phyloP scores from a whole-genome alignment of 2,329 filamentous ascomycete genomes.

The Monosporascus sp. region DNA sequence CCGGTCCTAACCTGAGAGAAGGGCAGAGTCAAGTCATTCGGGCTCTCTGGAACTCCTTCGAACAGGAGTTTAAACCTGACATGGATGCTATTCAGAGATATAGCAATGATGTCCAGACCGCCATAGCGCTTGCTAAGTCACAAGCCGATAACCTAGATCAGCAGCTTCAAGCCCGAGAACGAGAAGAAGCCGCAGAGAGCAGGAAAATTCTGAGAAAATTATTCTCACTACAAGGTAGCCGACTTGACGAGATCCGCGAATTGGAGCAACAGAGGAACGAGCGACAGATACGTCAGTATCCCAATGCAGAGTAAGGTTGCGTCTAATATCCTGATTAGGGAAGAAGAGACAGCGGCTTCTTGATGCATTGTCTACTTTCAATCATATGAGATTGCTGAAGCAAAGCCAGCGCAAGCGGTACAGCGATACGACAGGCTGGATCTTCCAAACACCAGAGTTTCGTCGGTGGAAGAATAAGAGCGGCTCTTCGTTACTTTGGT shows the following conservation, averaged over 20 bases:
- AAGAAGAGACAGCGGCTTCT: slow-evolving; percentile 18
- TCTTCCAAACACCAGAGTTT: not conserved
- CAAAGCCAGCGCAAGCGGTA: slow-evolving; percentile 23
- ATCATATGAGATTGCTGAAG: slow-evolving; percentile 20
- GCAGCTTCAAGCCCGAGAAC: slow-evolving; percentile 14
- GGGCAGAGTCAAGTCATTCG: slow-evolving; percentile 13
- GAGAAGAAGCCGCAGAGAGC: slow-evolving; percentile 7
- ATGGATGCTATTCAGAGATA: slow-evolving; percentile 12
- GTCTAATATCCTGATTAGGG: not conserved
- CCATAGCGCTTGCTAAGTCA: slow-evolving; percentile 21
- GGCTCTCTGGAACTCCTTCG: slow-evolving; percentile 22
- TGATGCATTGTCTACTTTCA: slow-evolving; percentile 20
- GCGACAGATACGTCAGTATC: not conserved
- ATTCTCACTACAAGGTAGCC: not conserved
- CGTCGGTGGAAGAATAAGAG: slow-evolving; percentile 17
- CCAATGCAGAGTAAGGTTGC: not conserved
- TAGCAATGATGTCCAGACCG: slow-evolving; percentile 17
- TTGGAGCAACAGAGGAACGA: not conserved
- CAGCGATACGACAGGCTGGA: slow-evolving; percentile 17
- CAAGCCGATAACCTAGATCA: slow-evolving; percentile 17
- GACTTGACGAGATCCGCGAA: slow-evolving; percentile 1
- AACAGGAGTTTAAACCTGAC: slow-evolving; percentile 23
- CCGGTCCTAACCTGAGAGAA: slow-evolving; percentile 4
- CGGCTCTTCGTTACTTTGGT: slow-evolving; percentile 19
- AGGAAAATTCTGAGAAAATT: slow-evolving; percentile 3